These are phyloP conservation scores for Elongisporangium undulatum DNA, from an alignment of 352 stramenopile species.

Conservation along the genomic window DNA sequence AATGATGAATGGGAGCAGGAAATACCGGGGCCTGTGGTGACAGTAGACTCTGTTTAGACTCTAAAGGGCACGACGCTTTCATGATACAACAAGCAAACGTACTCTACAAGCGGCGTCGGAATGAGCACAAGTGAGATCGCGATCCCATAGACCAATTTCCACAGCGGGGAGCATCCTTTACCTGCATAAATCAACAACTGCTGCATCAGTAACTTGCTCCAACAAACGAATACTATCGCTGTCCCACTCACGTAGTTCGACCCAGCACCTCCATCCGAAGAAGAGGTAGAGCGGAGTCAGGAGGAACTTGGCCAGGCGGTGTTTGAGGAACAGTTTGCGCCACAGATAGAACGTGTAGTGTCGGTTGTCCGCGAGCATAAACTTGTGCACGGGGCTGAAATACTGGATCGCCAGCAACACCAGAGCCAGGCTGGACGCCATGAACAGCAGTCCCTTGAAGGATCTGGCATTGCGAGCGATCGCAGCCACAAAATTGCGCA, in stretches of 20 bases:
- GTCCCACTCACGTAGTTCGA: constrained; percentile 49
- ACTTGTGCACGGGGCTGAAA: constrained; percentile 85
- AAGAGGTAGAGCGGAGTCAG: constrained; percentile 57
- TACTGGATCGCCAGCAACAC: constrained; percentile 41
- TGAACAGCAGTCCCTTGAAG: constrained; percentile 22
- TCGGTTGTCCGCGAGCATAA: constrained; percentile 90
- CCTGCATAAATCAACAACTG: constrained; percentile 18
- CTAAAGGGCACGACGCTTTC: background rate
- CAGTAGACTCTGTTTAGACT: background rate
- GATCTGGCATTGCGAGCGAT: constrained; percentile 32
- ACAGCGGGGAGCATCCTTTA: constrained; percentile 56
- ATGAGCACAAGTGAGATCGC: constrained; percentile 80
- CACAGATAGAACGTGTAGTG: constrained; percentile 93
- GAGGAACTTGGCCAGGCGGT: constrained; percentile 63
- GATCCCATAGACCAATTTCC: constrained; percentile 66
- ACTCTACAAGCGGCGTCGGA: constrained; percentile 87
- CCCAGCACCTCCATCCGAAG: constrained; percentile 56
- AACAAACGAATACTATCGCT: background rate
- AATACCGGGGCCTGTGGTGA: constrained; percentile 68
- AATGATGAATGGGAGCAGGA: constrained; percentile 73
- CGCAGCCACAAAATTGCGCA: constrained; percentile 29
- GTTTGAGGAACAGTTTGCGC: constrained; percentile 82
- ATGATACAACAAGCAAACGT: constrained; percentile 13
- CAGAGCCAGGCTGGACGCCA: constrained; percentile 11
- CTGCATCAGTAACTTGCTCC: background rate